Evolutionary conservation across 2,329 filamentous ascomycete species (phyloP), one percentile per base, ranked within the genome.

Genomic region (Onygenales sp.): DNA sequence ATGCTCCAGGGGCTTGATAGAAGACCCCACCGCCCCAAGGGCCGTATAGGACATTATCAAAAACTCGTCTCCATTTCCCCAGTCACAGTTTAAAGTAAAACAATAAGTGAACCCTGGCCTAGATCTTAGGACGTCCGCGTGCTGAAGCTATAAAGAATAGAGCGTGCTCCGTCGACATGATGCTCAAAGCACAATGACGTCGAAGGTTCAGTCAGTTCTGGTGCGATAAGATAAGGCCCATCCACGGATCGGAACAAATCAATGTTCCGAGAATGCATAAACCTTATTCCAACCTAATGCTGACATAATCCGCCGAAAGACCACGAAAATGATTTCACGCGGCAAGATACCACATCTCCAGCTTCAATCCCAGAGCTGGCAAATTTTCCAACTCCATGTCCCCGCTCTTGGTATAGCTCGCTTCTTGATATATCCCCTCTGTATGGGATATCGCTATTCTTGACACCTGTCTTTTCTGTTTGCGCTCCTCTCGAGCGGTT

Each of bases 311-410:
- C 2, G 17, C 11, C 0, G 9, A 51, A 49, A 51, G 49, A 51
- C 39, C 49, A 51, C 49, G 27, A 43, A 51, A 49, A 43, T 51
- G 27, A 50, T 42, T 50, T 50, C 13, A 50, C 8, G 31, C 8
- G n/a, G 4, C n/a, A 27, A 14, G 39, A 49, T 6, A 36, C n/a
- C 21, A 37, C 45, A 37, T n/a, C 9, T 11, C 17, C 45, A 31
- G 45, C 45, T 39, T n/a, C 43, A 42, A 42, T 46, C 44, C 45
- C 40, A 42, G n/a, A 42, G 40, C 11, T 42, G 11, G 2, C 10
- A 13, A 17, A 7, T 8, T 17, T 44, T 44, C 13, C n/a, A 5
- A 10, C 17, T 11, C 10, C 32, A 13, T 39, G 21, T 14, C 13
- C 34, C 3, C 40, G 34, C 36, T 32, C 21, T 39, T 49, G 17